These are phyloP conservation scores for Hydnomerulius pinastri DNA, from an alignment of 768 basidiomycete genomes.

Conservation along the genomic window DNA sequence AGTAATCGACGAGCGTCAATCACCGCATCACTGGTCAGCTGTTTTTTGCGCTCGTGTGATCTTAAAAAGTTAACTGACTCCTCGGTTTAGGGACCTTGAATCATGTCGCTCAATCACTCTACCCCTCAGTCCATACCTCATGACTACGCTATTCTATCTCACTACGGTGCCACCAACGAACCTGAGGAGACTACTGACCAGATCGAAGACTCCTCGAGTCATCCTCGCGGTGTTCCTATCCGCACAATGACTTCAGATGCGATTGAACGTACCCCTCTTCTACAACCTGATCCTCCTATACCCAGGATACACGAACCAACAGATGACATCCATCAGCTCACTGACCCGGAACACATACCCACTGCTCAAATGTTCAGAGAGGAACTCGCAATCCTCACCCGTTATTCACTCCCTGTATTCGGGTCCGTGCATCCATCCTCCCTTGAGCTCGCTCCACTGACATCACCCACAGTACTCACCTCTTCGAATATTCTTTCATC, in stretches of 20 bases:
- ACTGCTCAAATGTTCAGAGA: constrained; percentile 48
- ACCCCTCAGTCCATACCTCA: constrained; percentile 52
- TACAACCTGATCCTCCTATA: constrained; percentile 46
- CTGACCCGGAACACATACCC: constrained; percentile 18
- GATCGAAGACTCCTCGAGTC: constrained; percentile 12
- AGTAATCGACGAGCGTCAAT: too few species aligned
- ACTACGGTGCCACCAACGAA: constrained; percentile 38
- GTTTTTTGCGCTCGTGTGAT: too few species aligned
- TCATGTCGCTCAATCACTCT: constrained; percentile 21
- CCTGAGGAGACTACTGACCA: constrained; percentile 1
- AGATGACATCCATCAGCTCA: constrained; percentile 23
- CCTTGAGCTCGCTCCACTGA: constrained; percentile 3
- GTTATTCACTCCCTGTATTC: constrained; percentile 73
- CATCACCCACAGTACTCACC: constrained; percentile 54
- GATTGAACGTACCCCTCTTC: constrained; percentile 58
- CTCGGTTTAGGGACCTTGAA: background rate
- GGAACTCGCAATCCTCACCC: constrained; percentile 57
- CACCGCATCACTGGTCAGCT: too few species aligned
- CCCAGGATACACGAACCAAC: constrained; percentile 57
- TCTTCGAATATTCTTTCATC: constrained; percentile 85
- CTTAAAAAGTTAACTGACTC: too few species aligned
- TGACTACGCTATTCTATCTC: constrained; percentile 64
- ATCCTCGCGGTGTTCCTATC: constrained; percentile 20
- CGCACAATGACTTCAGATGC: constrained; percentile 1
- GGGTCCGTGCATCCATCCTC: constrained; percentile 47